A percentile compares a stretch with the other conserved stretches of the same genome.
Conservation (phyloP, 495 filamentous ascomycete species). For the Pseudoneurospora amorphoporcata region DNA sequence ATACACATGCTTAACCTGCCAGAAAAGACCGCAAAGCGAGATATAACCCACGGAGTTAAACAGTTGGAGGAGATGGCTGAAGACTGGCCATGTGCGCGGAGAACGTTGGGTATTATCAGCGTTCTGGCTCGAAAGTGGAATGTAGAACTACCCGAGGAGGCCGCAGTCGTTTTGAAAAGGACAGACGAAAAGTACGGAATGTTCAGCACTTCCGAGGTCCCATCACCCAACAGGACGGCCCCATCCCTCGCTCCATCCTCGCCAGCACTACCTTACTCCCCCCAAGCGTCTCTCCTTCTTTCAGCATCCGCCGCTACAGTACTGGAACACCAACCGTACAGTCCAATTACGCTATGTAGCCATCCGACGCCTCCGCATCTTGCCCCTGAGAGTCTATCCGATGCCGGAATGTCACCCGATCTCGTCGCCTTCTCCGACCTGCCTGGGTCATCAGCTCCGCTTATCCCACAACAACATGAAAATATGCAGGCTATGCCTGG, state of each 20-base stretch:
- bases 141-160: constrained; percentile 77
- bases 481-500: not conserved
- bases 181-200: constrained; percentile 44
- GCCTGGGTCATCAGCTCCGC: not conserved
- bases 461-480: not conserved
- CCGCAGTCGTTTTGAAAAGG: constrained; percentile 58
- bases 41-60: constrained; percentile 82
- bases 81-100: constrained; percentile 81
- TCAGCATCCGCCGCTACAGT: constrained; percentile 3
- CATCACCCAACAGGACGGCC: constrained; percentile 31
- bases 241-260: constrained; percentile 16
- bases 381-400: constrained; percentile 5
- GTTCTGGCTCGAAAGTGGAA: constrained; percentile 83
- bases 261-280: constrained; percentile 15
- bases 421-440: constrained; percentile 11
- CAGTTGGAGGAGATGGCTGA: constrained; percentile 95
- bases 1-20: constrained; percentile 90
- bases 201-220: constrained; percentile 47
- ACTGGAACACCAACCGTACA: constrained; percentile 15
- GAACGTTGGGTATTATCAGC: constrained; percentile 76
- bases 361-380: constrained; percentile 18
- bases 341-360: constrained; percentile 16
- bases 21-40: constrained; percentile 76
- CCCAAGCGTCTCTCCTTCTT: constrained; percentile 1
- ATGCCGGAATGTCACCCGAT: constrained; percentile 16